A percentile compares a stretch with the other conserved stretches of the same genome.
phyloP scores from a whole-genome alignment of 108 stramenopile species.

The Nannochloropsis gaditana region DNA sequence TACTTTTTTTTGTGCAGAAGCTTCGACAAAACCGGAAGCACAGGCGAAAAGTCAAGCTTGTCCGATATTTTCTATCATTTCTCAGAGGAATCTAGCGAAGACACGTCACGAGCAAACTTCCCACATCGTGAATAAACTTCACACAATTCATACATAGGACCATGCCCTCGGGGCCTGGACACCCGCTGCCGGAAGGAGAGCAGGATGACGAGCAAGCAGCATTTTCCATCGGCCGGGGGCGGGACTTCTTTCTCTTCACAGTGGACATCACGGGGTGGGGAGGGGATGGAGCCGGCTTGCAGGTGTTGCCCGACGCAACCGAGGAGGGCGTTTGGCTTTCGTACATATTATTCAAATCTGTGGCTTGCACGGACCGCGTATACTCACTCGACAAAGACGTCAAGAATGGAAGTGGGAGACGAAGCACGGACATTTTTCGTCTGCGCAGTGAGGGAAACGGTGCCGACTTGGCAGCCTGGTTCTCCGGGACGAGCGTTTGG shows the following conservation, averaged over 20 bases:
- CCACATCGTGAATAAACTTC: too few species aligned
- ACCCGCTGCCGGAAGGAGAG: not conserved
- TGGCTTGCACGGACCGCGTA: not conserved
- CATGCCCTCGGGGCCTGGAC: not conserved
- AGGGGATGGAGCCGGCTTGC: not conserved
- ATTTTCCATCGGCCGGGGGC: not conserved
- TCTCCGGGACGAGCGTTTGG: not conserved
- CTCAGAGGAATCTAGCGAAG: too few species aligned
- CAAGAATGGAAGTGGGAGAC: not conserved
- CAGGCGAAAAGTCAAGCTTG: too few species aligned
- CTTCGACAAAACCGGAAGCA: too few species aligned
- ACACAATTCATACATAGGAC: not conserved
- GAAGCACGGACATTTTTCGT: slow-evolving; percentile 2
- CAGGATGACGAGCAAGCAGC: not conserved
- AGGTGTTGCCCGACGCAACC: not conserved
- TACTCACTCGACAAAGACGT: not conserved
- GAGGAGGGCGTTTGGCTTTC: slow-evolving; percentile 15
- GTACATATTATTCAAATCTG: not conserved
- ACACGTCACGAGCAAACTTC: too few species aligned
- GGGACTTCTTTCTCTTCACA: not conserved
- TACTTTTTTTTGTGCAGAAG: too few species aligned
- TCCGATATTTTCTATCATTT: too few species aligned
- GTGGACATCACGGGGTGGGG: not conserved
- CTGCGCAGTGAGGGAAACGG: not conserved
- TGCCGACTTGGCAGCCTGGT: not conserved